Evolutionary conservation across 371 early-diverging fungal genomes (phyloP).

Genomic region (Dinochytrium kinnereticum): DNA sequence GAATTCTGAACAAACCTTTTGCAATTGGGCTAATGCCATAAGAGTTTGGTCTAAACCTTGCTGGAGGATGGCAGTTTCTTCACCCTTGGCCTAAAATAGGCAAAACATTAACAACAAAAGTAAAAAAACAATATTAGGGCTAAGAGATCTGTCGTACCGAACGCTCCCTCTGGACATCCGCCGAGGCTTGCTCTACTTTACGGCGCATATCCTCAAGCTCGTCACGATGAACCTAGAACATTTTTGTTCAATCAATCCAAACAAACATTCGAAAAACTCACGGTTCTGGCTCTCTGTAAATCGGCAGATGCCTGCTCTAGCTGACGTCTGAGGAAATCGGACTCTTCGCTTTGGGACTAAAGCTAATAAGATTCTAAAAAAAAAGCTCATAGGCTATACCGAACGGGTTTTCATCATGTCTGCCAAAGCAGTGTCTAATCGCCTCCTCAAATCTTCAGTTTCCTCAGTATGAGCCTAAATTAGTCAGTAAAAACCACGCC

Average conservation of each 20-base stretch:
- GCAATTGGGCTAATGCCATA: conserved; percentile 78
- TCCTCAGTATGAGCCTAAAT: neutral
- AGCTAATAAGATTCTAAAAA: neutral
- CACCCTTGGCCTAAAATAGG: conserved; percentile 67
- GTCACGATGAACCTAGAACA: neutral
- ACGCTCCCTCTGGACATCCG: conserved; percentile 21
- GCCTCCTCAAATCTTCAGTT: conserved; percentile 68
- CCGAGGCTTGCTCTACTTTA: conserved; percentile 51
- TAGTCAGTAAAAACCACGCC: neutral
- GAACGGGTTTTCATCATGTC: conserved; percentile 23
- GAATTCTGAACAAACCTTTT: conserved; percentile 65
- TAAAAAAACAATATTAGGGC: conserved; percentile 8
- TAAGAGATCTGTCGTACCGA: too few relatives aligned
- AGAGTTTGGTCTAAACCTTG: conserved; percentile 96
- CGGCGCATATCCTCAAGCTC: conserved; percentile 66
- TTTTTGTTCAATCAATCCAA: neutral
- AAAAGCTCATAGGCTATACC: neutral
- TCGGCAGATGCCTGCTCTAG: conserved; percentile 38
- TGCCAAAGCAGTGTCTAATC: conserved; percentile 48
- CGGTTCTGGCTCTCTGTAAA: conserved; percentile 20
- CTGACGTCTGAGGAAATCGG: conserved; percentile 55
- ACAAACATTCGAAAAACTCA: conserved; percentile 1
- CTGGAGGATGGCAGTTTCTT: conserved; percentile 88
- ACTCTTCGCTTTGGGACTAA: conserved; percentile 10
- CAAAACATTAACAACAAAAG: conserved; percentile 14